Evolutionary conservation across 441 rosid genomes (phyloP), one percentile per base, ranked within the genome.

Genomic region (Brassica balearica): DNA sequence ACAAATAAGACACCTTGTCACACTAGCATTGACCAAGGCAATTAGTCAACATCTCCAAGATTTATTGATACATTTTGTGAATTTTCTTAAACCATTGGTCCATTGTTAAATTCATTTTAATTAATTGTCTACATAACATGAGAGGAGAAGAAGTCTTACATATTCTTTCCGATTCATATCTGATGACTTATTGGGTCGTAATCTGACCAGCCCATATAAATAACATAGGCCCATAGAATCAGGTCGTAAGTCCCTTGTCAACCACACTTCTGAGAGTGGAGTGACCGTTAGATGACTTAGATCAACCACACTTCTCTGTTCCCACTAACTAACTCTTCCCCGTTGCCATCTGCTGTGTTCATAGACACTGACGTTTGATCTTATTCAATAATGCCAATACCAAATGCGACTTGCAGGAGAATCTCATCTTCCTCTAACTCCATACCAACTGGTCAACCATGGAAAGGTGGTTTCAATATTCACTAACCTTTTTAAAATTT

Each of bases 381-480:
- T 55, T 32, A 32, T 32, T 32, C 8, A 68, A 0, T 61, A 74
- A 73, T 72, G 81, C 79, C 62, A 61, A 10, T 56, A 66, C 32
- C 78, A 34, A 56, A 59, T 74, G 56, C 22, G 77, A 84, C 74
- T 72, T 58, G 32, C 66, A 68, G 76, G 72, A 73, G 74, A 71
- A 65, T 73, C 82, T 84, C 69, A 56, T 72, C 68, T 68, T 82
- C 73, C 32, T 8, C 8, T 63, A 14, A 6, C 56, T 32, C 77
- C 87, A 88, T 78, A 46, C 7, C 90, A 78, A 86, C 84, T 88
- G 68, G 92, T 90, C 94, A 86, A 73, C 86, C 68, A 80, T 80
- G 81, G 68, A 82, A 84, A 67, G 84, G 56, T 80, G 61, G 80
- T 59, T 72, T 75, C 67, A 36, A 4, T 27, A 43, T 10, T n/a